phyloP scores from a whole-genome alignment of 352 stramenopile genomes.

The Blastocystis hominis region DNA sequence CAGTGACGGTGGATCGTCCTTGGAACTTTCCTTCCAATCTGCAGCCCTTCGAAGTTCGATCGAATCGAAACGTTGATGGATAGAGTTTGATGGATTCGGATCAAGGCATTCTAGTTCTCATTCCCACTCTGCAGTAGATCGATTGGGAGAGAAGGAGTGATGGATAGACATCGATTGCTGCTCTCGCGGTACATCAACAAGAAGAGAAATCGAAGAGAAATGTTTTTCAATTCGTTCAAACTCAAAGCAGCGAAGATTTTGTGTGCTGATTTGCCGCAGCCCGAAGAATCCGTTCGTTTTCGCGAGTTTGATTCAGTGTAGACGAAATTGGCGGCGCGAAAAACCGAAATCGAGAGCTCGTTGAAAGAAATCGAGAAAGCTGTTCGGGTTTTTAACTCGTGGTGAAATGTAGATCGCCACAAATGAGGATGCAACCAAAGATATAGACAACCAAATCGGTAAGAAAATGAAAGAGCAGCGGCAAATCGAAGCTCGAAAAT shows the following conservation, averaged over 20 bases:
- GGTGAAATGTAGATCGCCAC: slow-evolving; percentile 61
- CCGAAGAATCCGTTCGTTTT: background rate
- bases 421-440: slow-evolving; percentile 63
- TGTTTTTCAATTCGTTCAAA: background rate
- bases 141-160: background rate
- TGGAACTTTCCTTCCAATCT: background rate
- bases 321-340: background rate
- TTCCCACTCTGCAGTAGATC: background rate
- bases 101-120: background rate
- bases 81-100: background rate
- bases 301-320: background rate
- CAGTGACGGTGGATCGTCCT: background rate
- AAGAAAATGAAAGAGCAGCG: background rate
- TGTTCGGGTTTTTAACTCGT: background rate
- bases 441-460: background rate
- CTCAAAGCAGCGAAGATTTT: background rate
- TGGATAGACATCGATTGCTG: background rate
- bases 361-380: background rate
- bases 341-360: background rate
- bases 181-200: slow-evolving; percentile 7
- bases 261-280: background rate
- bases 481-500: background rate
- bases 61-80: background rate
- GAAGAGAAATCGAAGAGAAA: background rate
- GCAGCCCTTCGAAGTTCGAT: background rate